Percentiles rank a stretch among this genome's conserved stretches.
Conservation (phyloP, 768 basidiomycete species). For the Mycena vulgaris region DNA sequence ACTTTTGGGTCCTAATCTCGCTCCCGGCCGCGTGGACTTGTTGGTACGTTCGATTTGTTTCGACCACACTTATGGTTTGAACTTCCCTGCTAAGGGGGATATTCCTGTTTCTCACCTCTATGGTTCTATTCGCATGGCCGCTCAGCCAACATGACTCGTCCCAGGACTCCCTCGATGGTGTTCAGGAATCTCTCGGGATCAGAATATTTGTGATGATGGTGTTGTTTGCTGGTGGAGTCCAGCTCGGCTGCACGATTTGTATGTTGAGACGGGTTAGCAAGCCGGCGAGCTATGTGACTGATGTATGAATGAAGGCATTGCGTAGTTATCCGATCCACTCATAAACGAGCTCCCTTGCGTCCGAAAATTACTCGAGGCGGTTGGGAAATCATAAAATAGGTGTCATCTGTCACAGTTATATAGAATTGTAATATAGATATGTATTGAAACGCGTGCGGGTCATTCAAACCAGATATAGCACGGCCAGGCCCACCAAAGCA, state of each 20-base stretch:
- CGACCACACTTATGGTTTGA: no score
- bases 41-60: no score
- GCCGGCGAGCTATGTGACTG: not conserved
- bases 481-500: not conserved
- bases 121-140: constrained; percentile 30
- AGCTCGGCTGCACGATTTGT: constrained; percentile 12
- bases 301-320: no score
- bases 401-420: no score
- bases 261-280: constrained; percentile 18
- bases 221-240: constrained; percentile 4
- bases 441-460: no score
- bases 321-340: no score
- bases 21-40: constrained; percentile 25
- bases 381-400: no score
- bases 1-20: constrained; percentile 18
- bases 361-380: no score
- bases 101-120: constrained; percentile 15
- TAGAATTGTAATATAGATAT: no score
- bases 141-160: not conserved
- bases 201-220: constrained; percentile 13
- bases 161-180: not conserved
- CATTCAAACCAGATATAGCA: not conserved
- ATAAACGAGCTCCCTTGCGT: no score
- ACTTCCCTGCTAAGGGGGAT: constrained; percentile 6
- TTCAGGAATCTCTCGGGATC: not conserved